Base-by-base conservation (phyloP, 169 alveolate genomes). In the Plasmodium inui region DNA sequence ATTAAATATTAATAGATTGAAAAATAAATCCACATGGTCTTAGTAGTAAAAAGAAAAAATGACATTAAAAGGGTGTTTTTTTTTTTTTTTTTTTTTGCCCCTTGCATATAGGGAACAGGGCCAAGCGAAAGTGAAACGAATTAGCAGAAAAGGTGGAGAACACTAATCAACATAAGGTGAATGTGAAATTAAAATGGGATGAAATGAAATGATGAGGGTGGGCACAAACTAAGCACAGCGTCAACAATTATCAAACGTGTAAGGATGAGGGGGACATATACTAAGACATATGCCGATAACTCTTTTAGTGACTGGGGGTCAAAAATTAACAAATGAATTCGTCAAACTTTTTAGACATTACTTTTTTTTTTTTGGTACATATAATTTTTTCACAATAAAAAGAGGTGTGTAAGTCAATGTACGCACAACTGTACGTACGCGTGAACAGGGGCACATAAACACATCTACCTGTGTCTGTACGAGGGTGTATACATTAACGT, bases 11-110 rank as follows among this genome's bases (percentile, higher is more conserved):
- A 83, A 39, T 26, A 39, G 19, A 61, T 61, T 61, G 74, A 61
- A 61, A 46, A 39, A 61, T 67, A 83, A 83, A 83, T 70, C 92
- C 50, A 67, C 70, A 83, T 67, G 83, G 73, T 83, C 82, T 83
- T 83, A 70, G 79, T 19, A n/a, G 17, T 19, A 57, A 57, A 57
- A 55, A 55, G 9, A 55, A 55, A 53, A 82, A 82, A 61, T 37
- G 44, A 39, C 32, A 50, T 61, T 79, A 37, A 79, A 79, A 12
- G n/a, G n/a, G 19, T 79, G 41, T 79, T 79, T 76, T 32, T 22
- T 76, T 76, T 79, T 79, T 9, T 5, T 76, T 76, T 79, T 79
- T 9, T 5, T 19, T 26, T 4, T 44, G 53, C 55, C 44, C 3
- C 26, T 37, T 30, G 44, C 2, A 22, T 37, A 8, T 41, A 57